Evolutionary conservation across 2,329 filamentous ascomycete genomes (phyloP), one percentile per base, ranked within the genome.

Genomic region (Fragosphaeria purpurea): DNA sequence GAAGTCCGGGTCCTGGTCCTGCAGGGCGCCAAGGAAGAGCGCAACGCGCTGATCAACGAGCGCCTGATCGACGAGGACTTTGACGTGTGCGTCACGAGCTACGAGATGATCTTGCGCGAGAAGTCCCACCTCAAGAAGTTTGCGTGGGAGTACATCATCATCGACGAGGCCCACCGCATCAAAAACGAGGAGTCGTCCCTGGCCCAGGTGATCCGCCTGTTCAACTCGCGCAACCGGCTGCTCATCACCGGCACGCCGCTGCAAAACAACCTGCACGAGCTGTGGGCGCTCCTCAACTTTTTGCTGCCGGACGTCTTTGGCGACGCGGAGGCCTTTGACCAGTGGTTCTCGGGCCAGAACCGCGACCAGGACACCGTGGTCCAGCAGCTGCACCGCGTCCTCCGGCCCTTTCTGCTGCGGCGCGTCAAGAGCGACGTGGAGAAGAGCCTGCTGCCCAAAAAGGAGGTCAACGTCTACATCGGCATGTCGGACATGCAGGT

Each of bases 401-500:
- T 98, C 43, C 82, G 91, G 30, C 93, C 93, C 3, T 98, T 98
- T 73, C 72, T 98, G 61, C 80, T 98, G 41, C 88, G 93, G 55
- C 87, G 93, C 67, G 93, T 98, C 61, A 98, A 98, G 76, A 87
- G 82, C 56, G 93, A 98, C 65, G 93, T 98, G 5, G 93, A 98
- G 67, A 98, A 98, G 77, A 97, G 91, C 63, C 73, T 98, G 55
- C 70, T 97, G 48, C 93, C 93, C 3, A 98, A 98, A 75, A 96
- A 97, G 67, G 93, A 98, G 66, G 73, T 97, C 62, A 98, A 98
- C 58, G 70, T 98, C 33, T 98, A 97, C 63, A 85, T 98, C 58
- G 93, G 91, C 58, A 96, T 98, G 91, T 90, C 93, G 1, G 90
- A 96, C 52, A 98, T 98, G 93, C 93, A 98, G 66, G 80, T 96